These are phyloP conservation scores for Goffeauzyma gilvescens DNA, from an alignment of 768 basidiomycete genomes.

Conservation along the genomic window DNA sequence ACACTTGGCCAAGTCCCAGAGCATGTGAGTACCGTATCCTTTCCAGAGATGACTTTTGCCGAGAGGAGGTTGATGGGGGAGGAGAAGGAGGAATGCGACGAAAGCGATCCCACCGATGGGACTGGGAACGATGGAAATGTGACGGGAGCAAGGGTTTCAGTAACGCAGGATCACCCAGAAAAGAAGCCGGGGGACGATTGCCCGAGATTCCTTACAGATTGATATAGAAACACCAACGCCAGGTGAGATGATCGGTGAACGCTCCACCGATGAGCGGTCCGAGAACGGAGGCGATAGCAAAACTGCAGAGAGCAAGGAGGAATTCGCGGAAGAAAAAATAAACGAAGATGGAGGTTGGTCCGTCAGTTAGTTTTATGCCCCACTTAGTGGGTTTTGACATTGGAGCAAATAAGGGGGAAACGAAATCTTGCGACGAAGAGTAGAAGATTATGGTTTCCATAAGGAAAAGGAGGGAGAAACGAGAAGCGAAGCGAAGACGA, in stretches of 20 bases:
- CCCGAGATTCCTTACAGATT: too few relatives aligned
- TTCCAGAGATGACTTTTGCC: conserved; percentile 17
- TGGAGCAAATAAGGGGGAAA: too few relatives aligned
- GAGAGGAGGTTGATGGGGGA: conserved; percentile 18
- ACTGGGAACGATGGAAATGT: not conserved
- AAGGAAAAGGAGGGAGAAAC: too few relatives aligned
- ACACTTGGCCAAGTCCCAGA: conserved; percentile 18
- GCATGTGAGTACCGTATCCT: conserved; percentile 25
- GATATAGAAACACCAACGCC: conserved; percentile 40
- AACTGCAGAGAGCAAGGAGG: conserved; percentile 21
- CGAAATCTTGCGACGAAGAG: too few relatives aligned
- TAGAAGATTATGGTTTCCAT: too few relatives aligned
- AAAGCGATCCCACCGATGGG: conserved; percentile 24
- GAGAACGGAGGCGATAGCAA: conserved; percentile 36
- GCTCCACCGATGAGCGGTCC: conserved; percentile 39
- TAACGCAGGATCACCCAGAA: too few relatives aligned
- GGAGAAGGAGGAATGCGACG: conserved; percentile 16
- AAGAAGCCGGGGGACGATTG: too few relatives aligned
- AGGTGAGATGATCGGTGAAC: conserved; percentile 35
- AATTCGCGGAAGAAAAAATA: not conserved
- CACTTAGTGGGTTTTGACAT: too few relatives aligned
- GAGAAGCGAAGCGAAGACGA: too few relatives aligned
- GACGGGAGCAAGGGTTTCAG: not conserved
- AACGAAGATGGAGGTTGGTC: not conserved
- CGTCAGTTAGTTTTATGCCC: too few relatives aligned